Evolutionary conservation across 2,329 filamentous ascomycete genomes (phyloP).

Genomic region (Apiospora hydei): DNA sequence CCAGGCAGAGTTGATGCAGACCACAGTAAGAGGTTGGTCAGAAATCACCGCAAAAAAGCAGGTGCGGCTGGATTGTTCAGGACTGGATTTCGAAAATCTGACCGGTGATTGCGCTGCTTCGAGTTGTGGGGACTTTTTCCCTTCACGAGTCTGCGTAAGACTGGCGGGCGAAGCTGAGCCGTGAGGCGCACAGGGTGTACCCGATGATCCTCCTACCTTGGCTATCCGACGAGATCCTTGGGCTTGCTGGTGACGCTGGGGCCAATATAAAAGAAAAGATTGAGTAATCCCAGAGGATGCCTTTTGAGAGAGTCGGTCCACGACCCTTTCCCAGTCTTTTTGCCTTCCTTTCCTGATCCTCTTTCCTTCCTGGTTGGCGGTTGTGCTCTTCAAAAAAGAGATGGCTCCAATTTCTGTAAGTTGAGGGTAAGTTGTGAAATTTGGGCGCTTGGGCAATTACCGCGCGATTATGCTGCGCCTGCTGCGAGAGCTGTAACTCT

Average conservation of each 20-base stretch:
- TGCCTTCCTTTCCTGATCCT: conserved; percentile 4
- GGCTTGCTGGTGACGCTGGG: neutral
- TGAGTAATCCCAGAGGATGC: conserved; percentile 11
- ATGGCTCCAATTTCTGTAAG: conserved; percentile 23
- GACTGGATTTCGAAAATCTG: neutral
- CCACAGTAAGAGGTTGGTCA: neutral
- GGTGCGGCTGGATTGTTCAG: neutral
- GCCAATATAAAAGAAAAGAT: conserved; percentile 13
- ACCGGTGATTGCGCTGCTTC: neutral
- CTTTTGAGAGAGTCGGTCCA: conserved; percentile 25
- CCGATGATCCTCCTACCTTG: conserved; percentile 17
- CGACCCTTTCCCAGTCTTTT: conserved; percentile 21
- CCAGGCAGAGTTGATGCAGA: conserved; percentile 4
- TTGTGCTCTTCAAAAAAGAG: conserved; percentile 26
- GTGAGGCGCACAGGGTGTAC: conserved; percentile 20
- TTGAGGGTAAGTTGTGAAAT: conserved; percentile 26
- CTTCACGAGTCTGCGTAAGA: conserved; percentile 6
- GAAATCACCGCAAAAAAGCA: neutral
- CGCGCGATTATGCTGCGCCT: conserved; percentile 56
- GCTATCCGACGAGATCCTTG: conserved; percentile 7
- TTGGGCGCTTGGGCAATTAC: conserved; percentile 51
- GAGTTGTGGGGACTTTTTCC: neutral
- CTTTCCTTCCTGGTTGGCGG: conserved; percentile 22
- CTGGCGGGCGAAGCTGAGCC: conserved; percentile 19
- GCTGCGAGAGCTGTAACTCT: conserved; percentile 43